Evolutionary conservation across 805 yeast species (phyloP).

Genomic region (Schizosaccharomyces octosporus): DNA sequence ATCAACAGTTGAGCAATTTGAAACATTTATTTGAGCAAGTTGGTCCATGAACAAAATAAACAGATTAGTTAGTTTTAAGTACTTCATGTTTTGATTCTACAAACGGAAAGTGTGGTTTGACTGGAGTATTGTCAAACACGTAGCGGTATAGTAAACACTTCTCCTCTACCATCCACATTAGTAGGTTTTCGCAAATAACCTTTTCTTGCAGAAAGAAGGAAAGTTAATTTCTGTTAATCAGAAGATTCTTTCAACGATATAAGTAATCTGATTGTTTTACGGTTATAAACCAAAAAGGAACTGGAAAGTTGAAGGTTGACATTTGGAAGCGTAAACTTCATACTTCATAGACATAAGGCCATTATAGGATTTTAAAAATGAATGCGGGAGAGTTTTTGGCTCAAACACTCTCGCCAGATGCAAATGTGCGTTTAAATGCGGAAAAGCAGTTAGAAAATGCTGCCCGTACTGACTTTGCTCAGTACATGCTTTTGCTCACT

Average conservation of each 20-base stretch:
- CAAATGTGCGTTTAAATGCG: background rate
- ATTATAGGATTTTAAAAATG: background rate
- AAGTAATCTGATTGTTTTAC: background rate
- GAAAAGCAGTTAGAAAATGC: constrained; percentile 1
- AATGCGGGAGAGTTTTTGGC: constrained; percentile 2
- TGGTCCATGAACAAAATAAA: no score
- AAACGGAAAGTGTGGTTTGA: background rate
- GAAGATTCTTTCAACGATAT: no score
- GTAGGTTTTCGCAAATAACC: background rate
- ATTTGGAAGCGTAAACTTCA: background rate
- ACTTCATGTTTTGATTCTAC: background rate
- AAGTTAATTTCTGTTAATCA: background rate
- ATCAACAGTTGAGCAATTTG: no score
- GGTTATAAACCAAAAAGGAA: background rate
- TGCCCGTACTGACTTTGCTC: constrained; percentile 9
- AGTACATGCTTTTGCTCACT: constrained; percentile 44
- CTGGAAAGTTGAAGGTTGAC: background rate
- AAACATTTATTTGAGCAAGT: no score
- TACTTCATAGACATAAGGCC: background rate
- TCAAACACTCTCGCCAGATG: constrained; percentile 2
- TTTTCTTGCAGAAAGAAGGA: background rate
- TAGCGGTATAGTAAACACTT: background rate
- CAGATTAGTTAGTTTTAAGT: background rate
- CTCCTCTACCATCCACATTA: background rate
- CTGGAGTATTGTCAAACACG: background rate